Percentiles rank a stretch among this genome's conserved stretches.
Conservation (phyloP, 768 basidiomycete species). For the Trametopsis cervina region DNA sequence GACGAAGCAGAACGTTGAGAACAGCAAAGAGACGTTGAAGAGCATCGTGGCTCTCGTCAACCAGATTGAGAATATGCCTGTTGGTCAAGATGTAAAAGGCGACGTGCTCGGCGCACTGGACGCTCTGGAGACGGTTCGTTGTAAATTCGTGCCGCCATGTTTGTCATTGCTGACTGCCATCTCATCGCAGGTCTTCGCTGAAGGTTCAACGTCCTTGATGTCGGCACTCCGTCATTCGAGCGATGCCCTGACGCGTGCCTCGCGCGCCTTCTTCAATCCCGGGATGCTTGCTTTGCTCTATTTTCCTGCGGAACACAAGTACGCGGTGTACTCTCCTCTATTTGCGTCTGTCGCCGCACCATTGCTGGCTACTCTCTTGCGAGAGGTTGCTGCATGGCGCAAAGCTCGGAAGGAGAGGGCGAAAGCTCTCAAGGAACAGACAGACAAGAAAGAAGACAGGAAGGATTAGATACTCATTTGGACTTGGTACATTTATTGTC, state of each 20-base stretch:
- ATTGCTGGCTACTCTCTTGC: slow-evolving; percentile 62
- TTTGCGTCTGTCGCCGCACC: slow-evolving; percentile 90
- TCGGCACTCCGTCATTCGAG: slow-evolving; percentile 53
- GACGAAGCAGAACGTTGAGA: slow-evolving; percentile 58
- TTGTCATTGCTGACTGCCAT: not conserved
- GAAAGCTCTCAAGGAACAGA: not conserved
- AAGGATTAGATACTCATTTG: no score
- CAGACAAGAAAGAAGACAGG: not conserved
- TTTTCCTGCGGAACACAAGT: slow-evolving; percentile 97
- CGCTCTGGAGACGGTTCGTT: slow-evolving; percentile 64
- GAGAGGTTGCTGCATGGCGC: slow-evolving; percentile 65
- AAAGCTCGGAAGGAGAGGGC: slow-evolving; percentile 15
- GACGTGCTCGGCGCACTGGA: slow-evolving; percentile 66
- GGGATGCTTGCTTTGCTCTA: slow-evolving; percentile 94
- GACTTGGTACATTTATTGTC: no score
- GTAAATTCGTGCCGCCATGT: not conserved
- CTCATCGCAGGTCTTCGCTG: slow-evolving; percentile 31
- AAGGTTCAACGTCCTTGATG: slow-evolving; percentile 31
- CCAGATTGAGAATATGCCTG: slow-evolving; percentile 90
- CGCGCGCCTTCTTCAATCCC: slow-evolving; percentile 92
- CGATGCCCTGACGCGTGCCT: slow-evolving; percentile 57
- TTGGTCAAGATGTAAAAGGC: slow-evolving; percentile 66
- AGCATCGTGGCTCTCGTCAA: slow-evolving; percentile 82
- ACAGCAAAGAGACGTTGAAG: slow-evolving; percentile 64
- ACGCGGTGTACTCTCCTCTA: slow-evolving; percentile 91